Percentiles rank a stretch among this genome's conserved stretches.
phyloP scores from a whole-genome alignment of 805 yeast genomes.

The Teunomyces lycoperdinae region DNA sequence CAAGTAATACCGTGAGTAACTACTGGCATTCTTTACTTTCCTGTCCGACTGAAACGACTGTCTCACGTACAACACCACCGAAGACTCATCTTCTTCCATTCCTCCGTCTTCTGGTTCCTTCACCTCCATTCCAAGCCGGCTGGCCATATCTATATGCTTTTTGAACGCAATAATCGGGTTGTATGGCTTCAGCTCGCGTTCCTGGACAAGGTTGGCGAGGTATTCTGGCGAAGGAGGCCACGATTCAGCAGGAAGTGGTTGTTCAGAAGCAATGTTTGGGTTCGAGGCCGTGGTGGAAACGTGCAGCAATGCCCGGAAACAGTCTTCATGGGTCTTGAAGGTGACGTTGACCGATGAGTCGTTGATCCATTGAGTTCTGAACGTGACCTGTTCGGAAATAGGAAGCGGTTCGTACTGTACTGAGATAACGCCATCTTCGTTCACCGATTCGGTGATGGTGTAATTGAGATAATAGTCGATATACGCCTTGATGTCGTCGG shows the following conservation, averaged over 20 bases:
- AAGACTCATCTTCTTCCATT: constrained; percentile 42
- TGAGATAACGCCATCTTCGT: constrained; percentile 9
- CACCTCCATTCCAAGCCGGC: constrained; percentile 23
- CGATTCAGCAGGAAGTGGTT: neutral
- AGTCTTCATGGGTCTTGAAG: constrained; percentile 45
- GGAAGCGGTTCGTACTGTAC: constrained; percentile 22
- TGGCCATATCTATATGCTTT: constrained; percentile 27
- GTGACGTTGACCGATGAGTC: constrained; percentile 58
- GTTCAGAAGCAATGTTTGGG: neutral
- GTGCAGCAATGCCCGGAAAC: constrained; percentile 26
- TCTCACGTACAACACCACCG: constrained; percentile 42
- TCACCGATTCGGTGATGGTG: constrained; percentile 13
- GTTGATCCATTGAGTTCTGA: constrained; percentile 62
- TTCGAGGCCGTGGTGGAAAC: neutral
- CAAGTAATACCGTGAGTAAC: constrained; percentile 60
- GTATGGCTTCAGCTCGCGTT: constrained; percentile 41
- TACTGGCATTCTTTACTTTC: constrained; percentile 56
- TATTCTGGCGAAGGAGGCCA: constrained; percentile 2
- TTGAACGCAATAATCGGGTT: constrained; percentile 33
- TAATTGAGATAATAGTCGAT: constrained; percentile 47
- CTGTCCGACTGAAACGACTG: constrained; percentile 53
- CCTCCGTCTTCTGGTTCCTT: constrained; percentile 12
- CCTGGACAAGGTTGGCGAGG: constrained; percentile 20
- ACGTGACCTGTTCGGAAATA: constrained; percentile 30
- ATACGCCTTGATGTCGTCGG: constrained; percentile 56